Evolutionary conservation across 768 basidiomycete species (phyloP).

Genomic region (Podaxis sp.): DNA sequence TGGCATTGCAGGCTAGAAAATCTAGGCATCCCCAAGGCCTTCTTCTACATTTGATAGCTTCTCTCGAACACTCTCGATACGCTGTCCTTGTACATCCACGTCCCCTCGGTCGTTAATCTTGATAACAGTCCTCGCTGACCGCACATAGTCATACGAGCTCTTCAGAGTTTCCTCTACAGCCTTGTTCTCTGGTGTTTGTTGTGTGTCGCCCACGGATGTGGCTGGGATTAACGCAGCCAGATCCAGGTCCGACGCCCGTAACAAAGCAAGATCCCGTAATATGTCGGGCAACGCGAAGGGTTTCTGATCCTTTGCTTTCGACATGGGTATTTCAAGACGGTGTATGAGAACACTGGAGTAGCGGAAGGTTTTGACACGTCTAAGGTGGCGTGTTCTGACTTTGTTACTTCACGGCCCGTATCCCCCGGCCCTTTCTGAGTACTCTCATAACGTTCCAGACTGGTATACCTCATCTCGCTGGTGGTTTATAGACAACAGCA

Average conservation of each 20-base stretch:
- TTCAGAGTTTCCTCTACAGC: conserved; percentile 40
- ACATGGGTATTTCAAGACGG: conserved; percentile 13
- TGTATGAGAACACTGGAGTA: neutral
- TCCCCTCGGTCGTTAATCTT: conserved; percentile 51
- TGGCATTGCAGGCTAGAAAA: neutral
- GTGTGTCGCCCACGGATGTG: neutral
- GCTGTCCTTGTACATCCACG: conserved; percentile 49
- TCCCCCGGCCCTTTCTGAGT: no score
- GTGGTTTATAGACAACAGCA: neutral
- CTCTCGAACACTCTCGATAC: conserved; percentile 55
- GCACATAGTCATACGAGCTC: conserved; percentile 59
- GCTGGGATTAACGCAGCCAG: conserved; percentile 27
- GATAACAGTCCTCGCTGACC: conserved; percentile 57
- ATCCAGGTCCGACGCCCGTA: conserved; percentile 56
- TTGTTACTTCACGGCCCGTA: no score
- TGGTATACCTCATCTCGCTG: neutral
- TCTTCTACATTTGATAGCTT: conserved; percentile 54
- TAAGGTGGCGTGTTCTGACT: no score
- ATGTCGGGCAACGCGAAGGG: conserved; percentile 59
- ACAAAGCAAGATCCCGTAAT: conserved; percentile 70
- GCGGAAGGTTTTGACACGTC: neutral
- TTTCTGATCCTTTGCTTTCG: conserved; percentile 38
- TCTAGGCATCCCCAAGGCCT: conserved; percentile 25
- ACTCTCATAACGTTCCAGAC: no score
- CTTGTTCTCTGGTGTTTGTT: neutral